Evolutionary conservation across 2,329 filamentous ascomycete genomes (phyloP), one percentile per base, ranked within the genome.

Genomic region (Colletotrichum somersetense): DNA sequence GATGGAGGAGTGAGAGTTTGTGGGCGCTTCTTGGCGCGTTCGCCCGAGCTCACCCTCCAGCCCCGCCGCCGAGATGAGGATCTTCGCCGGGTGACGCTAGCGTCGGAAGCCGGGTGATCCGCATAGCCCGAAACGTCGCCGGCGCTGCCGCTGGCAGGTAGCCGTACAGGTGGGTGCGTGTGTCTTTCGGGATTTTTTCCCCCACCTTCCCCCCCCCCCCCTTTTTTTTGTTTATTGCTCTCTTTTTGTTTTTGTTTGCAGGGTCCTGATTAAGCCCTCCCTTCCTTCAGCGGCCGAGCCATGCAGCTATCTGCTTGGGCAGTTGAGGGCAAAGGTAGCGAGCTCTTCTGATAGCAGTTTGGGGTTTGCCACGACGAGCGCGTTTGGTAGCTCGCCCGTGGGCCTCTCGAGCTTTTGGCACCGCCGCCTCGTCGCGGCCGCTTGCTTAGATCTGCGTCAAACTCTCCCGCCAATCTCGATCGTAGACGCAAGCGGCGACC

Each of bases 1-100:
- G 12, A 26, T 23, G 48, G 44, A 48, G 35, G 35, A 35, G 6
- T 8, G 35, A 35, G 35, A 2, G 14, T 26, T 5, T 8, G 35
- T 8, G 53, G 12, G 33, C 12, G 11, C n/a, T 30, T n/a, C 5
- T 23, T 35, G 40, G 35, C 50, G n/a, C 16, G 20, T 46, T n/a
- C 53, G 53, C n/a, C 53, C 53, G 53, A 38, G 53, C 2, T 5
- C 30, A 30, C 30, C 38, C 14, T 48, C 62, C 20, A 30, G 30
- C 57, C 40, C 38, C 59, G 18, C 42, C 42, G 12, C 44, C 65
- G 65, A 72, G 69, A 72, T 72, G 69, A 72, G 52, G 69, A 72
- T 72, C 69, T 72, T 72, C 69, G 59, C 50, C 65, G 38, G 65
- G 26, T 20, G 38, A 30, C 46, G 44, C 48, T 72, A 69, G 66